Evolutionary conservation across 257 asterid genomes (phyloP), one percentile per base, ranked within the genome.

Genomic region (Asclepias syriaca): DNA sequence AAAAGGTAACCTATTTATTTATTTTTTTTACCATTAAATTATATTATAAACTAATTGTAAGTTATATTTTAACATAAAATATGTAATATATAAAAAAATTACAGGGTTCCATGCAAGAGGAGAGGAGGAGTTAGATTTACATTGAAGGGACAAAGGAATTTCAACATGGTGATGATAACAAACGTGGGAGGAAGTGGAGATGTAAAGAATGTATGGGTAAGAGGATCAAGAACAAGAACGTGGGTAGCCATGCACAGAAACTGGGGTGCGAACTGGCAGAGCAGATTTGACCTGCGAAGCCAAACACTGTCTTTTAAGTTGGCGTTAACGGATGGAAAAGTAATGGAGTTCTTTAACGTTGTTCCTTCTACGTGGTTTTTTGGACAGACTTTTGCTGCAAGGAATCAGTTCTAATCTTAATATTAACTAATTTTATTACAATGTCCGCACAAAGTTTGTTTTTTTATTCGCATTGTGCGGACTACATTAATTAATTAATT

Each of bases 191-290:
- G 93, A 27, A 78, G 88, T 64, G 96, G 93, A 0, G 95, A 88
- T 64, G 76, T 88, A 15, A 81, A 71, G 74, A 81, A 48, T 19
- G 88, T 77, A 3, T 86, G 84, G 87, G 77, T 86, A 4, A 85
- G 92, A 69, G 90, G 83, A 12, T 85, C 96, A 68, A 77, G 77
- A 45, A 72, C 82, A 51, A 69, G 75, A 77, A 71, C 27, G 0
- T 90, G 96, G 96, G 61, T 67, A 7, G 74, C 87, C 3, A 81
- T 88, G 90, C 74, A 61, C 45, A 73, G 93, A 55, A 88, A 88
- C 48, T 90, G 95, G 96, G 96, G 96, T 22, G 93, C 88, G 18
- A 84, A 90, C 56, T 88, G 95, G 95, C 87, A 87, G 50, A 78
- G 81, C 79, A 45, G 59, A n/a, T 29, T 55, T 3, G 91, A 88